phyloP scores from a whole-genome alignment of 2,329 filamentous ascomycete genomes.

The Penicillium vulpinum region DNA sequence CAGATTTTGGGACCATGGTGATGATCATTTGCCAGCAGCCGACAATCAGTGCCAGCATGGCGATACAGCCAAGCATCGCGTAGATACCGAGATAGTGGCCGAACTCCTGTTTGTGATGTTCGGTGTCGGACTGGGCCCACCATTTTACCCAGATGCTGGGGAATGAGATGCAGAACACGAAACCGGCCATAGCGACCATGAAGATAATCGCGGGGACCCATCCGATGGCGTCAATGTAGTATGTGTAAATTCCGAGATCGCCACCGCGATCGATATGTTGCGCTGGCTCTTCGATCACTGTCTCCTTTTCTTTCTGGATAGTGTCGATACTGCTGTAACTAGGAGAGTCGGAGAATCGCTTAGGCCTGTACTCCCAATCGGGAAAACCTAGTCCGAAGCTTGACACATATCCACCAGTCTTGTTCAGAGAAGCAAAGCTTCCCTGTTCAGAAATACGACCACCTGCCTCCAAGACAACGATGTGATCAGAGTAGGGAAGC shows the following conservation, averaged over 20 bases:
- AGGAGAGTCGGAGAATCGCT: conserved; percentile 20
- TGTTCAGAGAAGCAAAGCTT: conserved; percentile 38
- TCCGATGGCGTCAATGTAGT: conserved; percentile 42
- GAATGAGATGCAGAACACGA: conserved; percentile 45
- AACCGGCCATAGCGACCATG: conserved; percentile 38
- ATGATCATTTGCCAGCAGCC: conserved; percentile 52
- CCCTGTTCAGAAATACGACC: conserved; percentile 47
- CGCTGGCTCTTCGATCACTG: conserved; percentile 26
- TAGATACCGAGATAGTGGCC: conserved; percentile 44
- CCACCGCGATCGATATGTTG: conserved; percentile 38
- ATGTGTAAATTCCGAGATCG: conserved; percentile 46
- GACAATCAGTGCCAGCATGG: conserved; percentile 38
- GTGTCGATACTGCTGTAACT: conserved; percentile 21
- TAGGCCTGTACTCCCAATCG: conserved; percentile 33
- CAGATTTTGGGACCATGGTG: conserved; percentile 56
- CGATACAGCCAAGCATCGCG: conserved; percentile 40
- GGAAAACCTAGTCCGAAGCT: conserved; percentile 38
- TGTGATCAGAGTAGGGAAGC: conserved; percentile 45
- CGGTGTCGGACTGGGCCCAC: conserved; percentile 43
- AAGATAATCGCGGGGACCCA: conserved; percentile 38
- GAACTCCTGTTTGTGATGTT: conserved; percentile 33
- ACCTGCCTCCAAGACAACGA: conserved; percentile 41
- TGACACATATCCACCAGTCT: conserved; percentile 43
- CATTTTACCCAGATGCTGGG: conserved; percentile 46
- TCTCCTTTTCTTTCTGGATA: conserved; percentile 21